These are phyloP conservation scores for Tanozyma kutaoensis DNA, from an alignment of 805 yeast species.

Conservation along the genomic window DNA sequence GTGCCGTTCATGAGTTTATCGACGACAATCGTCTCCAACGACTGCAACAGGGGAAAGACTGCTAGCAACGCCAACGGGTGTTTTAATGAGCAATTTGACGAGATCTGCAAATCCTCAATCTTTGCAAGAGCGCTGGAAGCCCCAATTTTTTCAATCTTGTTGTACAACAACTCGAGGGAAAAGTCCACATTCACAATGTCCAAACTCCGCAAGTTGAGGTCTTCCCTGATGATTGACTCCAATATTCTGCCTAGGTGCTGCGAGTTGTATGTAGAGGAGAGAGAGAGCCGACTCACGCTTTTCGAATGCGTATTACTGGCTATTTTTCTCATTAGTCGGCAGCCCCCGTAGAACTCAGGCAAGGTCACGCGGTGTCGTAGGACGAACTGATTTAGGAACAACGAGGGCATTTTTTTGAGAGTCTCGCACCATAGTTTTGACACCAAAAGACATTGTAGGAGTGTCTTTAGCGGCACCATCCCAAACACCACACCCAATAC, in stretches of 20 bases:
- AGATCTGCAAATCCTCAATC: constrained; percentile 12
- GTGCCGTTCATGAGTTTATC: constrained; percentile 7
- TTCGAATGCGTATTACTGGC: constrained; percentile 5
- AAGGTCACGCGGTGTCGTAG: constrained; percentile 13
- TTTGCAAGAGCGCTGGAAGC: constrained; percentile 8
- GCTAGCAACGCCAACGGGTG: constrained; percentile 9
- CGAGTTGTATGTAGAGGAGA: constrained; percentile 9
- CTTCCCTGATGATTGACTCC: constrained; percentile 11
- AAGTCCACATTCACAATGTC: constrained; percentile 15
- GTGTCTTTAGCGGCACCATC: constrained; percentile 7
- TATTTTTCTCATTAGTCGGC: constrained; percentile 13
- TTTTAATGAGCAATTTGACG: constrained; percentile 11
- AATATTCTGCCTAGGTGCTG: constrained; percentile 14
- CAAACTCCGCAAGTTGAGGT: constrained; percentile 9
- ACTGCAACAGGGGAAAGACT: constrained; percentile 10
- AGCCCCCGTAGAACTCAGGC: constrained; percentile 17
- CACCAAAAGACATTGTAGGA: constrained; percentile 19
- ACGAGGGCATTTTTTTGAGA: constrained; percentile 11
- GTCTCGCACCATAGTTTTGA: constrained; percentile 18
- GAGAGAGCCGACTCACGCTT: constrained; percentile 9
- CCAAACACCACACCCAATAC: constrained; percentile 14
- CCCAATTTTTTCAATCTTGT: constrained; percentile 16
- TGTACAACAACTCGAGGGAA: constrained; percentile 12
- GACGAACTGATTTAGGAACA: constrained; percentile 10
- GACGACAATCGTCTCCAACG: constrained; percentile 11